phyloP scores from a whole-genome alignment of 164 flowering plant genomes.

The Echeveria elegans region DNA sequence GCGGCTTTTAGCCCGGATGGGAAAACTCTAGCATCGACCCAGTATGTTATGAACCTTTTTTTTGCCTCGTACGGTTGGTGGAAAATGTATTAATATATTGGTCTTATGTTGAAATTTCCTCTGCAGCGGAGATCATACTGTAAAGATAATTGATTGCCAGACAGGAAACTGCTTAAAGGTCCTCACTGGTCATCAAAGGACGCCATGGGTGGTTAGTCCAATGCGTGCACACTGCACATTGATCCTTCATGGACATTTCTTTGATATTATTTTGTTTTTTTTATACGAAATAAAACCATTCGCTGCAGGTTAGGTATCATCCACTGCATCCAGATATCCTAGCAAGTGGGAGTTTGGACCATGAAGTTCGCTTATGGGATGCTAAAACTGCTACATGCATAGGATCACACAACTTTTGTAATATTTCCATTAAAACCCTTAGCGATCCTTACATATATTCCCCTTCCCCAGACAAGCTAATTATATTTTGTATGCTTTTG shows the following conservation, averaged over 20 bases:
- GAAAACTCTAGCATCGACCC: constrained; percentile 86
- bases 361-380: constrained; percentile 96
- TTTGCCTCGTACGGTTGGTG: neutral
- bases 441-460: neutral
- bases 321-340: constrained; percentile 67
- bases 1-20: constrained; percentile 98
- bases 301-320: constrained; percentile 22
- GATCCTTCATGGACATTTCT: neutral
- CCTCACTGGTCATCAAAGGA: constrained; percentile 83
- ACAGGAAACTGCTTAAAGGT: constrained; percentile 86
- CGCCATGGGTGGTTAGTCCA: constrained; percentile 96
- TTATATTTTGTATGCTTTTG: constrained; percentile 1
- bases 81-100: neutral
- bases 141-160: constrained; percentile 83
- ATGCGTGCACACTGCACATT: neutral
- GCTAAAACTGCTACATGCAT: constrained; percentile 78
- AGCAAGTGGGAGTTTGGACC: constrained; percentile 98
- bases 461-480: neutral
- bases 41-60: constrained; percentile 38
- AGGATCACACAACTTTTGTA: constrained; percentile 84
- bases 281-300: neutral
- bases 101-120: neutral
- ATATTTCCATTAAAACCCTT: constrained; percentile 11
- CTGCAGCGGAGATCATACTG: constrained; percentile 93
- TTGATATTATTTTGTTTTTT: neutral